Evolutionary conservation across 139 green algal species (phyloP).

Genomic region (Astrephomene gubernaculifera): DNA sequence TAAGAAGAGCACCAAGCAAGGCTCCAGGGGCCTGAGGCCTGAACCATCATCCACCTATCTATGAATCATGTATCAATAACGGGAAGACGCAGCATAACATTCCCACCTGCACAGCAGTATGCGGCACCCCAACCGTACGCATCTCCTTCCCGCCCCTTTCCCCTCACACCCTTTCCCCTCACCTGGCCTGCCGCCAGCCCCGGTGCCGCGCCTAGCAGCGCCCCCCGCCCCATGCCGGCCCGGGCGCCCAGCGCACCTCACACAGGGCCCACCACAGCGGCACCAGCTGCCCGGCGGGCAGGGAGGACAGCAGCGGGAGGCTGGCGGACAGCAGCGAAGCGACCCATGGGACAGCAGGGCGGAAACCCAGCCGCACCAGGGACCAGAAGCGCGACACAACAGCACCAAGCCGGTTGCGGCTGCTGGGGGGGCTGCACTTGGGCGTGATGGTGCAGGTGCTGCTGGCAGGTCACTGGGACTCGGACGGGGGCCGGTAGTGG

Average conservation of each 20-base stretch:
- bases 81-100: neutral
- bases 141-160: neutral
- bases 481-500: too few relatives aligned
- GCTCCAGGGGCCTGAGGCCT: too few relatives aligned
- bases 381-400: neutral
- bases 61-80: too few relatives aligned
- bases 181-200: neutral
- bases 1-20: too few relatives aligned
- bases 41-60: too few relatives aligned
- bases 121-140: neutral
- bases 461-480: neutral
- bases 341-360: conserved; percentile 2
- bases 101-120: neutral
- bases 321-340: neutral
- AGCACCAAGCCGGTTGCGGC: neutral
- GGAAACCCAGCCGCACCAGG: neutral
- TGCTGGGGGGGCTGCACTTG: neutral
- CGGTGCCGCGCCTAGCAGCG: neutral
- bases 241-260: conserved; percentile 12
- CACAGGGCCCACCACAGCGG: conserved; percentile 23
- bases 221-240: neutral
- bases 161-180: too few relatives aligned
- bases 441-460: neutral
- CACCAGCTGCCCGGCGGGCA: too few relatives aligned
- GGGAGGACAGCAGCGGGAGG: too few relatives aligned